phyloP scores from a whole-genome alignment of 2,329 filamentous ascomycete genomes.

The Colletotrichum filicis region DNA sequence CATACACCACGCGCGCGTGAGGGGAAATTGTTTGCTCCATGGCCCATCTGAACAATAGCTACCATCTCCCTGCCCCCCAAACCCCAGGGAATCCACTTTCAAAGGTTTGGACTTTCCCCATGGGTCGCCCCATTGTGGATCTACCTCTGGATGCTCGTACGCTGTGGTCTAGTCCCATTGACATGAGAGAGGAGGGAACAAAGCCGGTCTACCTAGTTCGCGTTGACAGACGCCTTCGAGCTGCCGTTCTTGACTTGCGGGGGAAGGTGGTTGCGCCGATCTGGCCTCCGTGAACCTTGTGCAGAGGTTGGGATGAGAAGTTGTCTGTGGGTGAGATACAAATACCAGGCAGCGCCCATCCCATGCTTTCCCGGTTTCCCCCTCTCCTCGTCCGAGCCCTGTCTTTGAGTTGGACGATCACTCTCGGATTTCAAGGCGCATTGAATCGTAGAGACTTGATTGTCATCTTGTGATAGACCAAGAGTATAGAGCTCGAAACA shows the following conservation, averaged over 20 bases:
- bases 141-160: not conserved
- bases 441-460: not conserved
- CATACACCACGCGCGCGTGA: not conserved
- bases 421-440: not conserved
- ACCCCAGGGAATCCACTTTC: constrained; percentile 17
- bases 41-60: not conserved
- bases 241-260: not conserved
- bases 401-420: not conserved
- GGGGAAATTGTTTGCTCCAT: not conserved
- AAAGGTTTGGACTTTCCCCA: constrained; percentile 14
- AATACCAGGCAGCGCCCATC: constrained; percentile 6
- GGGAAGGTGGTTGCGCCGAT: constrained; percentile 24
- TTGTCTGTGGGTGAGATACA: constrained; percentile 10
- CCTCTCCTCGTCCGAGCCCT: not conserved
- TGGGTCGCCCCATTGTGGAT: constrained; percentile 14
- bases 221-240: not conserved
- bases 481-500: not conserved
- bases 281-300: not conserved
- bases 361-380: not conserved
- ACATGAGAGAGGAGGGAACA: not conserved
- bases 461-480: not conserved
- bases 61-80: not conserved
- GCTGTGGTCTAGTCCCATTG: not conserved
- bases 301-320: constrained; percentile 1
- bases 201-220: not conserved